Evolutionary conservation across 2,329 filamentous ascomycete species (phyloP).

Genomic region (Diaporthe humulicola): DNA sequence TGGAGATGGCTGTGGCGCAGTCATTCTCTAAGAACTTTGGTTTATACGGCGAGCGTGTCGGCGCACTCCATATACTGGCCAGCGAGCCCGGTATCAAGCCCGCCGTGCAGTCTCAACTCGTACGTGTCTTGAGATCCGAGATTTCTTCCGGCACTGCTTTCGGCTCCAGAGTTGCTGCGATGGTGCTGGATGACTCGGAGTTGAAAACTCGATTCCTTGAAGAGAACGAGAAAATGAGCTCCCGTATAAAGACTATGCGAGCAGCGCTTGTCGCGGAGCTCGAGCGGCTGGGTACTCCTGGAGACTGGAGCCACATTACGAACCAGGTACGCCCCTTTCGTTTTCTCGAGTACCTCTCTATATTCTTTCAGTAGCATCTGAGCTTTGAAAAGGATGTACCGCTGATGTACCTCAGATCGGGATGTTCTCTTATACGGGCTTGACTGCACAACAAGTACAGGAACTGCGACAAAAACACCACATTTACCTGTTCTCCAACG

Average conservation of each 20-base stretch:
- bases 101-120: constrained; percentile 34
- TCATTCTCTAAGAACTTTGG: constrained; percentile 55
- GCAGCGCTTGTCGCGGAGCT: constrained; percentile 44
- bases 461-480: constrained; percentile 49
- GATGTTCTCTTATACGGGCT: constrained; percentile 56
- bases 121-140: constrained; percentile 46
- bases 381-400: background rate
- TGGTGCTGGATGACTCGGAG: constrained; percentile 43
- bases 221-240: constrained; percentile 51
- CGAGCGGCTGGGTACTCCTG: constrained; percentile 43
- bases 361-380: background rate
- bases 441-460: constrained; percentile 48
- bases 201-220: constrained; percentile 47
- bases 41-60: constrained; percentile 46
- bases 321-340: constrained; percentile 26
- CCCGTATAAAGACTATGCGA: constrained; percentile 51
- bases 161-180: constrained; percentile 48
- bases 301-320: constrained; percentile 49
- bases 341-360: constrained; percentile 41
- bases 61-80: constrained; percentile 44
- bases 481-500: constrained; percentile 51
- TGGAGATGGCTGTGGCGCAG: constrained; percentile 49
- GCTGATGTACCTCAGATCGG: constrained; percentile 49
- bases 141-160: constrained; percentile 47
- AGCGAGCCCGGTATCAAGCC: constrained; percentile 24